phyloP scores from a whole-genome alignment of 441 rosid species.

The Flueggea neowawraea region DNA sequence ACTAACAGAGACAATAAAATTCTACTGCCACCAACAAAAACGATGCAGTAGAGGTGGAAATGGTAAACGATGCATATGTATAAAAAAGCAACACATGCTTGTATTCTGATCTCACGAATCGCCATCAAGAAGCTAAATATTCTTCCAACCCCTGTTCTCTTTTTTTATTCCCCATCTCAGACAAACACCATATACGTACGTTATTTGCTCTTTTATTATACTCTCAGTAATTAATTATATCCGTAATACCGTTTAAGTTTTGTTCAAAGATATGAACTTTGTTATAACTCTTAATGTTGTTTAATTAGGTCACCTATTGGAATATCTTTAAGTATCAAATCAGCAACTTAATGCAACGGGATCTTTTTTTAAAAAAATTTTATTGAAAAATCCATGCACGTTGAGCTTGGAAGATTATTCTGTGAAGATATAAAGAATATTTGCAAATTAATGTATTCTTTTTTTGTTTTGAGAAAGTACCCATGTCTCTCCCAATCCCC shows the following conservation, averaged over 20 bases:
- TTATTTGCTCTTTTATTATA: no score
- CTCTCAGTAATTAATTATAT: background rate
- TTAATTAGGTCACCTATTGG: background rate
- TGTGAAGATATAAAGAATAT: no score
- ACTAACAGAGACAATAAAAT: no score
- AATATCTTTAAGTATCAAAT: background rate
- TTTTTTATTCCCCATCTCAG: background rate
- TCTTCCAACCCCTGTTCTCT: slow-evolving; percentile 30
- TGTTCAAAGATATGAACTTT: background rate
- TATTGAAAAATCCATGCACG: no score
- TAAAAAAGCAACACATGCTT: slow-evolving; percentile 42
- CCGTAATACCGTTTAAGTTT: background rate
- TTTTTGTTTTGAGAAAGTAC: no score
- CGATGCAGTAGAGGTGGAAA: background rate
- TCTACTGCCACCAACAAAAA: background rate
- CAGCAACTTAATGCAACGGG: background rate
- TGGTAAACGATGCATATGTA: slow-evolving; percentile 4
- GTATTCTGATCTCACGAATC: slow-evolving; percentile 45
- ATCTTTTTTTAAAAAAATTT: no score
- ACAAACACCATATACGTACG: background rate
- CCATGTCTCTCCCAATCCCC: no score
- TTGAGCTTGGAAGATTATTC: no score
- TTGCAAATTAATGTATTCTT: no score
- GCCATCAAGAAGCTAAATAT: slow-evolving; percentile 48
- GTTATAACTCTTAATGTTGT: background rate